phyloP scores from a whole-genome alignment of 2,329 filamentous ascomycete genomes.

The Elsinoe australis region DNA sequence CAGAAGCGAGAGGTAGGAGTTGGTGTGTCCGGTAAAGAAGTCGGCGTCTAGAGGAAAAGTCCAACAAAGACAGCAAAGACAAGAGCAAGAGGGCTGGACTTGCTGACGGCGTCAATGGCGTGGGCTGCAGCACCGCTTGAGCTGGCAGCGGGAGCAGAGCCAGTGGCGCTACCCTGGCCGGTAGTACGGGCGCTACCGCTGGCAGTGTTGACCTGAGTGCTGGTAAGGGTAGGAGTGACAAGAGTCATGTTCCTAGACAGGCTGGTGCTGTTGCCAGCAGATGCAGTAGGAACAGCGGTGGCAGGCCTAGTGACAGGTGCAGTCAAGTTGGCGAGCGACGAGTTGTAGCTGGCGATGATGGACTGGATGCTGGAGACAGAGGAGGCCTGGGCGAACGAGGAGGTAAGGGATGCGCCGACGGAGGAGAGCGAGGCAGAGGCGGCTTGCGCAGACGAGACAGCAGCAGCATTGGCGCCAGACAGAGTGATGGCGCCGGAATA shows the following conservation, averaged over 20 bases:
- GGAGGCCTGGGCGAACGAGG: constrained; percentile 10
- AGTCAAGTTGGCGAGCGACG: constrained; percentile 20
- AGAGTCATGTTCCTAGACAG: constrained; percentile 28
- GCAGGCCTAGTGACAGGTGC: constrained; percentile 21
- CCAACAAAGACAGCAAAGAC: constrained; percentile 36
- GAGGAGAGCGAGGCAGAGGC: constrained; percentile 29
- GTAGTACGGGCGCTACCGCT: constrained; percentile 27
- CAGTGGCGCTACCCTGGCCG: constrained; percentile 21
- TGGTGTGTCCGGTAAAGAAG: no score
- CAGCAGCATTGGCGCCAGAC: constrained; percentile 30
- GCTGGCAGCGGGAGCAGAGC: constrained; percentile 21
- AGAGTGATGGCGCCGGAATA: constrained; percentile 49
- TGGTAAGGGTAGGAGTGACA: constrained; percentile 24
- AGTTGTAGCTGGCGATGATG: constrained; percentile 20
- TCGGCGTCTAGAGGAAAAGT: constrained; percentile 29
- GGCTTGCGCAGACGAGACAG: constrained; percentile 23
- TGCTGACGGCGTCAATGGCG: constrained; percentile 19
- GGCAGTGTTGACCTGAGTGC: constrained; percentile 22
- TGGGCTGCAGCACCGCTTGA: constrained; percentile 25
- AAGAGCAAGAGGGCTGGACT: constrained; percentile 33
- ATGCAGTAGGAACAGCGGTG: constrained; percentile 18
- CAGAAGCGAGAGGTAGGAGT: neutral
- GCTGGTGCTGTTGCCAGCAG: constrained; percentile 23
- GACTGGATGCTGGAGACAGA: constrained; percentile 20
- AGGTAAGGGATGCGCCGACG: constrained; percentile 21